Evolutionary conservation across 1,139 yeast genomes (phyloP).

Genomic region (Scheffersomyces titani): DNA sequence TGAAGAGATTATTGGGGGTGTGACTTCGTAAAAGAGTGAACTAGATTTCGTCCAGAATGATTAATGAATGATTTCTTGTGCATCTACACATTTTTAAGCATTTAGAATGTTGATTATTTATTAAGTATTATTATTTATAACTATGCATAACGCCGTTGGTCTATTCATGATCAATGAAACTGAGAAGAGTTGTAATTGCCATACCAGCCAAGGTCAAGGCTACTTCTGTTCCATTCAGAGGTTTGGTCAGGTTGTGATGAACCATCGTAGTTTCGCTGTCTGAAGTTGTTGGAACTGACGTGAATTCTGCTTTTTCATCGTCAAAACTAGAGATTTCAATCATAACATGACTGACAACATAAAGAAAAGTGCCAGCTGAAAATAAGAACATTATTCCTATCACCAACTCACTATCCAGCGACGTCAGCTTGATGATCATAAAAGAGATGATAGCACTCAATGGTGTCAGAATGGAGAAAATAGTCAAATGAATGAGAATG

Average conservation of each 20-base stretch:
- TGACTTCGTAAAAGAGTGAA: background rate
- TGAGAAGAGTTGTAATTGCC: conserved; percentile 14
- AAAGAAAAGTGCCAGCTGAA: conserved; percentile 74
- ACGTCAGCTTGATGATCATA: conserved; percentile 32
- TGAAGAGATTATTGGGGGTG: background rate
- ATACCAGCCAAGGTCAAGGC: conserved; percentile 19
- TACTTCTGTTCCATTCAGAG: conserved; percentile 12
- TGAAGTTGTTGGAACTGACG: conserved; percentile 4
- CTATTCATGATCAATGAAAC: background rate
- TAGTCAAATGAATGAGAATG: conserved; percentile 42
- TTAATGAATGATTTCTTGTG: background rate
- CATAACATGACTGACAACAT: conserved; percentile 68
- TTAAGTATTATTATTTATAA: background rate
- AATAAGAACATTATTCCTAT: conserved; percentile 58
- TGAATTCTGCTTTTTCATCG: conserved; percentile 1
- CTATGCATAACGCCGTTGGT: background rate
- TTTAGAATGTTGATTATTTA: background rate
- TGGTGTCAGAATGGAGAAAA: conserved; percentile 58
- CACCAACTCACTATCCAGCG: conserved; percentile 33
- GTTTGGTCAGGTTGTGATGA: conserved; percentile 4
- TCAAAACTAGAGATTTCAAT: conserved; percentile 27
- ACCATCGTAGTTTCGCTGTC: conserved; percentile 5
- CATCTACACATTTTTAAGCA: background rate
- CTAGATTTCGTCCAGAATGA: background rate
- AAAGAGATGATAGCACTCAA: conserved; percentile 51